Conservation (phyloP, 495 filamentous ascomycete genomes). For the Pseudevernia furfuracea region DNA sequence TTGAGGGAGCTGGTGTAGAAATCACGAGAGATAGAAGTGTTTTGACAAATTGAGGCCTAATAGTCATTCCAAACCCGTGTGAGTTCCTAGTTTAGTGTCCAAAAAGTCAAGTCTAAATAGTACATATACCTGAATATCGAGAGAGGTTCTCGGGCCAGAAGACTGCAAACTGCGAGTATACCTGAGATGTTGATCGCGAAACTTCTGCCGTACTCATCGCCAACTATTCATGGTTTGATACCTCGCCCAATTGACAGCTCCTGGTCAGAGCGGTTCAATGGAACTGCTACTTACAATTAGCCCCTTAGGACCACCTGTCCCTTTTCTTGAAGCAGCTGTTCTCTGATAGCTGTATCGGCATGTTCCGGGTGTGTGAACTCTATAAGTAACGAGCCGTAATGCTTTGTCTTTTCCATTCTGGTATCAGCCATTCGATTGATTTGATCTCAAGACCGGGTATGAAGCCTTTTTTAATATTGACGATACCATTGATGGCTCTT, state of each 20-base stretch:
- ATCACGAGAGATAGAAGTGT: slow-evolving; percentile 34
- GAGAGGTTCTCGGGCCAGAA: no score
- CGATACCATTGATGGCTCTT: neutral
- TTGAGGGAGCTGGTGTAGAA: slow-evolving; percentile 48
- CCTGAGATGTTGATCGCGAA: no score
- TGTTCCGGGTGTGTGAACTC: slow-evolving; percentile 3
- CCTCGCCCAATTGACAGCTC: no score
- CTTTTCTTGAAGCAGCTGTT: neutral
- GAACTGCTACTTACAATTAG: no score
- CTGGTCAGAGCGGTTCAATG: no score
- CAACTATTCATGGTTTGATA: no score
- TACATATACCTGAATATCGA: no score
- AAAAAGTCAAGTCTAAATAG: no score
- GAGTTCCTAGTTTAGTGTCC: no score
- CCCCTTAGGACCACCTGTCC: no score
- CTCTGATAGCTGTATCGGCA: slow-evolving; percentile 9
- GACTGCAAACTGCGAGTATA: no score
- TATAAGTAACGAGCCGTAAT: neutral
- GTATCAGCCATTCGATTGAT: slow-evolving; percentile 3
- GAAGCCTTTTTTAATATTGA: neutral
- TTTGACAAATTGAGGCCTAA: neutral
- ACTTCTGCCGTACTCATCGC: no score
- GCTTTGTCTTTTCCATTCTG: slow-evolving; percentile 3
- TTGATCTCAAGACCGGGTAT: slow-evolving; percentile 13
- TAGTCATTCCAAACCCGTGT: neutral